Evolutionary conservation across 192 early-diverging fungal genomes (phyloP), one percentile per base, ranked within the genome.

Genomic region (Entomortierella chlamydospora): DNA sequence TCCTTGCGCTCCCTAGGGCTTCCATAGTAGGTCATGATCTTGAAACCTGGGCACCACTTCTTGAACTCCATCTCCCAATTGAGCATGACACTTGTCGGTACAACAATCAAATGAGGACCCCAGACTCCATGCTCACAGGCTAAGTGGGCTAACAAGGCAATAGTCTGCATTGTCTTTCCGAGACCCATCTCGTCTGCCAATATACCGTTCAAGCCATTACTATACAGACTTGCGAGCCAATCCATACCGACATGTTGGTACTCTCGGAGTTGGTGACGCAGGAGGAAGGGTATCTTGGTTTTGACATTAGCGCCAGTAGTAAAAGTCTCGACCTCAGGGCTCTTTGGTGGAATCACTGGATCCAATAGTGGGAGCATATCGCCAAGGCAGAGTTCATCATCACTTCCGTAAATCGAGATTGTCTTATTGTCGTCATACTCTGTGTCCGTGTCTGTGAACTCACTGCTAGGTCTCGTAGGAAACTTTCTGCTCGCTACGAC

Each of bases 241-340:
- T 94, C 94, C 74, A 96, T 82, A 3, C 97, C 97, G 23, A 93
- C 91, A 51, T 93, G 85, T 74, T 98, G 97, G 82, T 98, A 97
- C 73, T 93, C 92, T 53, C 95, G 89, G 72, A 98, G 86, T 25
- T 68, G 83, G 29, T 91, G 91, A 20, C 91, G 83, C 50, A 93
- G 62, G 30, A 93, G 80, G 57, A 84, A 85, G 1, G 92, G 91
- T 8, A 89, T 82, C 30, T 65, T 72, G 41, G 88, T 89, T 39
- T 80, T 73, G 10, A 87, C 79, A 60, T 83, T 83, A 13, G 83
- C 76, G 0, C 76, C 83, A 10, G 80, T 73, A 11, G 81, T 42
- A n/a, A 82, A 82, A 1, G 73, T 84, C 7, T 74, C 81, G 5
- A 51, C 34, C 61, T 64, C 62, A 15, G 59, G 50, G 7, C 43